These are phyloP conservation scores for Zygoascus ofunaensis DNA, from an alignment of 805 yeast genomes.

Conservation along the genomic window DNA sequence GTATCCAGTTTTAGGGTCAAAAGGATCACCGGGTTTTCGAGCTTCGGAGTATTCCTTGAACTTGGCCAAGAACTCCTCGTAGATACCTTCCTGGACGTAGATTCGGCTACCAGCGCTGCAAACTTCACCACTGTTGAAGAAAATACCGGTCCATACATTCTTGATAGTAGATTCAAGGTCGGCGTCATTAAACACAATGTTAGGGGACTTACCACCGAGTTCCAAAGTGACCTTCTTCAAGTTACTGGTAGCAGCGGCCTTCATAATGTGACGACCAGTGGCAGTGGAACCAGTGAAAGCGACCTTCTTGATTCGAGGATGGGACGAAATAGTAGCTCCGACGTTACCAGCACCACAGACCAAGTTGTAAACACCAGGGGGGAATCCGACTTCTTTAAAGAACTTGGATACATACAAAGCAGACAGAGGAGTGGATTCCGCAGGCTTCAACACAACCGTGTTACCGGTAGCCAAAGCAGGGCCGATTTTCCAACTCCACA, in stretches of 20 bases:
- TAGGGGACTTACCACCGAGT: slow-evolving; percentile 94
- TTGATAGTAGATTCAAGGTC: slow-evolving; percentile 68
- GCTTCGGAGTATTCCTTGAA: slow-evolving; percentile 44
- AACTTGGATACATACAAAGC: slow-evolving; percentile 50
- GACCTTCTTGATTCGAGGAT: slow-evolving; percentile 64
- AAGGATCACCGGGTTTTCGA: slow-evolving; percentile 59
- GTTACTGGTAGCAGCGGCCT: slow-evolving; percentile 58
- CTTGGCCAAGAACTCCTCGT: slow-evolving; percentile 59
- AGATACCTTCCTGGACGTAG: slow-evolving; percentile 73
- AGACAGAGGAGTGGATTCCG: slow-evolving; percentile 70
- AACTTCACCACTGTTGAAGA: slow-evolving; percentile 92
- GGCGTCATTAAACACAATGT: slow-evolving; percentile 80
- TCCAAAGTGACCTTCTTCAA: slow-evolving; percentile 88
- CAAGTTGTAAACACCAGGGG: slow-evolving; percentile 66
- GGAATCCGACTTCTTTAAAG: slow-evolving; percentile 62
- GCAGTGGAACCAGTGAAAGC: slow-evolving; percentile 95
- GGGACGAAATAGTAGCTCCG: slow-evolving; percentile 60
- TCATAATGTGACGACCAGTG: slow-evolving; percentile 75
- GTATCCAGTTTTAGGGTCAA: slow-evolving; percentile 61
- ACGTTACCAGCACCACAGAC: slow-evolving; percentile 60
- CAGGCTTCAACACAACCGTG: slow-evolving; percentile 60
- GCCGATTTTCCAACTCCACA: slow-evolving; percentile 76
- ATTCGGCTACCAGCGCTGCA: slow-evolving; percentile 93
- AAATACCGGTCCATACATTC: slow-evolving; percentile 69
- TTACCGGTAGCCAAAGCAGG: slow-evolving; percentile 82